A percentile compares a stretch with the other conserved stretches of the same genome.
Evolutionary conservation across 1,284 basidiomycete genomes (phyloP).

Genomic region (Heterobasidion parviporum): DNA sequence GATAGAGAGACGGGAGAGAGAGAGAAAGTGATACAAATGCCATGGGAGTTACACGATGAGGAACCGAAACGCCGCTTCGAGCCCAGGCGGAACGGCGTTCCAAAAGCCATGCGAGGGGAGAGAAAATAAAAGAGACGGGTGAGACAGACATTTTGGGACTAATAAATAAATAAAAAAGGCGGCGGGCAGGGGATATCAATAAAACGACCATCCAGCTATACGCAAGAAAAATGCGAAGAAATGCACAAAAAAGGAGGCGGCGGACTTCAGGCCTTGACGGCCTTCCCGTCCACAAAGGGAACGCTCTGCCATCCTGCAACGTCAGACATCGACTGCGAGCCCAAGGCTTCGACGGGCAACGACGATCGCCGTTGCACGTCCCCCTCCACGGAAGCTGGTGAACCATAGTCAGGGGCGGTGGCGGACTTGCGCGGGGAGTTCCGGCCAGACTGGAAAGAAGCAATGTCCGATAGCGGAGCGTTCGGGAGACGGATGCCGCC

Average conservation of each 20-base stretch:
- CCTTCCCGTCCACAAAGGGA: conserved; percentile 18
- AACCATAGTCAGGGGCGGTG: conserved; percentile 23
- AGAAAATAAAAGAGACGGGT: not conserved
- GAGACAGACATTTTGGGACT: not conserved
- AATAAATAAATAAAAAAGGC: conserved; percentile 8
- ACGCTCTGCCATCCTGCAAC: conserved; percentile 33
- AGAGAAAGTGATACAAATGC: conserved; percentile 1
- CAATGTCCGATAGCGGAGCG: conserved; percentile 57
- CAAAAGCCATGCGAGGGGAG: not conserved
- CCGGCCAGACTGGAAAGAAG: conserved; percentile 29
- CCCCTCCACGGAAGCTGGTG: conserved; percentile 2
- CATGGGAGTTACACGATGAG: conserved; percentile 2
- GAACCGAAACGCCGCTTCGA: not conserved
- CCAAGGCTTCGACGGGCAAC: conserved; percentile 6
- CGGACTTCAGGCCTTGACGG: conserved; percentile 14
- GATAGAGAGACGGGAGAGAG: not conserved
- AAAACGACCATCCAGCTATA: not conserved
- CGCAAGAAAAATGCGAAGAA: not conserved
- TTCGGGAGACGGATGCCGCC: conserved; percentile 65
- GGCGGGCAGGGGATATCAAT: not conserved
- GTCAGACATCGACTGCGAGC: conserved; percentile 21
- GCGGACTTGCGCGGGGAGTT: conserved; percentile 31
- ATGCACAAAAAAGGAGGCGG: not conserved
- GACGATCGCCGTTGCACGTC: conserved; percentile 9
- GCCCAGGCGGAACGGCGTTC: not conserved